phyloP scores from a whole-genome alignment of 805 yeast species.

The Kodamaea neixiangensis region DNA sequence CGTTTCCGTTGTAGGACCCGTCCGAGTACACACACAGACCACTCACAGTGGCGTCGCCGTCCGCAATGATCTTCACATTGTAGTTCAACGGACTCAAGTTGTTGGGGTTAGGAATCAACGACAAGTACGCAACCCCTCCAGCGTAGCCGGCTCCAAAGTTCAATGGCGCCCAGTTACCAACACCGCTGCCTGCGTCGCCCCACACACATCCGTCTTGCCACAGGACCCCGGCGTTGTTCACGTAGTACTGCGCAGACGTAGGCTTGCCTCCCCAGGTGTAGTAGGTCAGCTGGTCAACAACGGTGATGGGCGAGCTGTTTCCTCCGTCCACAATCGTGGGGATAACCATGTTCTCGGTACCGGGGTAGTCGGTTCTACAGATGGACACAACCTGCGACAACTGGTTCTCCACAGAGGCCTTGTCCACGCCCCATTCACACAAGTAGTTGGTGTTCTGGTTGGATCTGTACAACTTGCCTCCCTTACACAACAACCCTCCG shows the following conservation, averaged over 20 bases:
- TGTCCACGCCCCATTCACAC: constrained; percentile 83
- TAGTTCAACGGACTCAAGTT: constrained; percentile 61
- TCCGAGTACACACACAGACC: constrained; percentile 82
- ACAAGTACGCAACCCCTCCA: constrained; percentile 68
- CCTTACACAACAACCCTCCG: constrained; percentile 88
- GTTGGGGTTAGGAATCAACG: constrained; percentile 95
- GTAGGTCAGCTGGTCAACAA: constrained; percentile 76
- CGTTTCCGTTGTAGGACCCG: constrained; percentile 71
- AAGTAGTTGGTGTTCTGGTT: constrained; percentile 66
- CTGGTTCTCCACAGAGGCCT: constrained; percentile 69
- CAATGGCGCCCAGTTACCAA: constrained; percentile 99
- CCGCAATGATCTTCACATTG: constrained; percentile 68
- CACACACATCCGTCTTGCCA: constrained; percentile 91
- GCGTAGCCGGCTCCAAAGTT: constrained; percentile 91
- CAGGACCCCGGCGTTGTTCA: constrained; percentile 93
- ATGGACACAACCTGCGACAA: constrained; percentile 71
- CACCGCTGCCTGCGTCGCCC: constrained; percentile 77
- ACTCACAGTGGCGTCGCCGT: constrained; percentile 47
- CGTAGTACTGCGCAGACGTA: constrained; percentile 96
- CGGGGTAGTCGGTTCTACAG: constrained; percentile 99
- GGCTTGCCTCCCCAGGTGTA: constrained; percentile 77
- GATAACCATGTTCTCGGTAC: constrained; percentile 96
- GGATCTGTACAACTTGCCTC: constrained; percentile 82
- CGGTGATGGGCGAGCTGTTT: constrained; percentile 63
- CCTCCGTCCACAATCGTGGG: constrained; percentile 86